A percentile compares a stretch with the other conserved stretches of the same genome.
Conservation (phyloP, 306 rosid genomes). For the Fagus sylvatica region DNA sequence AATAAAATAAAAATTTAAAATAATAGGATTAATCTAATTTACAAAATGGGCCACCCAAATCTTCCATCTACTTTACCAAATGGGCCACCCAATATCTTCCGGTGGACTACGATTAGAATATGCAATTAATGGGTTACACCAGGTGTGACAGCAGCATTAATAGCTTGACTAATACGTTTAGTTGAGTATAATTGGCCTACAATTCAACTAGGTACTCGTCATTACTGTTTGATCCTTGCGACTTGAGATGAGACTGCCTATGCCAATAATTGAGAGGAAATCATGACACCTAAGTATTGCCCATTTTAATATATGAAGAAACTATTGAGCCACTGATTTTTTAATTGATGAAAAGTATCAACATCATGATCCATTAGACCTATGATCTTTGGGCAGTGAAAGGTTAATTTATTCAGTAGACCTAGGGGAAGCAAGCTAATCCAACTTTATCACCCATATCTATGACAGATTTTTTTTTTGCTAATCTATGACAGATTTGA, state of each 20-base stretch:
- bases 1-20: too few species aligned
- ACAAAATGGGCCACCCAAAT: too few species aligned
- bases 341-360: slow-evolving; percentile 16
- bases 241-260: neutral
- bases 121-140: neutral
- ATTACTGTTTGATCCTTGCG: neutral
- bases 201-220: neutral
- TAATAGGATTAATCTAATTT: too few species aligned
- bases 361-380: slow-evolving; percentile 35
- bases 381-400: slow-evolving; percentile 28
- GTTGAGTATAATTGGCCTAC: neutral
- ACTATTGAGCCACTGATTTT: slow-evolving; percentile 11
- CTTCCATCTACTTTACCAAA: neutral
- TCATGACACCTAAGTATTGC: slow-evolving; percentile 21
- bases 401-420: slow-evolving; percentile 9
- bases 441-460: slow-evolving; percentile 11
- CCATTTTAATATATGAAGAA: neutral
- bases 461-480: too few species aligned
- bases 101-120: neutral
- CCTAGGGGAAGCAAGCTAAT: slow-evolving; percentile 17
- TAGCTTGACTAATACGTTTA: neutral
- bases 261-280: slow-evolving; percentile 34
- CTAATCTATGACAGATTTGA: slow-evolving; percentile 30
- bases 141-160: neutral
- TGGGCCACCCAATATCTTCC: neutral